Base-by-base conservation (phyloP, 208 protist species). In the Tritrichomonas musculus region DNA sequence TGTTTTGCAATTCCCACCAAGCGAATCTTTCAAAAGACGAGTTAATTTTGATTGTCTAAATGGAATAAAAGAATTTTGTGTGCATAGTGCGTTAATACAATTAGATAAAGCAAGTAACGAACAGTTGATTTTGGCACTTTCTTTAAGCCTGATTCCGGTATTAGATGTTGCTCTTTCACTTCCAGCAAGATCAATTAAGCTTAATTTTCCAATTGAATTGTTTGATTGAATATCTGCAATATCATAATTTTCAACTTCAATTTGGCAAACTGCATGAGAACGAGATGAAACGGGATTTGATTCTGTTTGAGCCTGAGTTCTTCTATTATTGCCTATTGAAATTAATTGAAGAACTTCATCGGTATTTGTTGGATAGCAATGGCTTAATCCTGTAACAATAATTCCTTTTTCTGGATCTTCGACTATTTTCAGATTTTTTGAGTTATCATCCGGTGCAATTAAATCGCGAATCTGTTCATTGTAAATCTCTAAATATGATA, bases 1-100 rank as follows among this genome's bases (percentile, higher is more conserved):
- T 0, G 96, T 96, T 94, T 96, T 95, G 2, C 95, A 95, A 93
- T 96, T 96, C n/a, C 96, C 96, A 25, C 96, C 96, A 11, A 95
- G 92, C 25, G 94, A 94, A 55, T 94, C 94, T 60, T 94, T 93
- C 53, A 95, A 92, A 55, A 95, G 44, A 60, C 94, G 75, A n/a
- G 95, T 95, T 22, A 96, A 93, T 93, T 95, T 95, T 69, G 95
- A 97, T 94, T 98, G 96, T 33, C 97, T 94, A 92, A 97, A 98
- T 13, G 97, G 97, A 27, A 97, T 94, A 93, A 69, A 64, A 8
- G 77, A 88, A 57, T 36, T 88, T 88, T 49, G 41, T 33, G 44
- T 88, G 47, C 77, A 88, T 39, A 92, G 50, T 30, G 88, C 88
- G 50, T 64, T 92, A 41, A 92, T 92, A 41, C 88, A 92, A 64